phyloP scores from a whole-genome alignment of 371 early-diverging fungal species.

The Syncephalastrum sp. region DNA sequence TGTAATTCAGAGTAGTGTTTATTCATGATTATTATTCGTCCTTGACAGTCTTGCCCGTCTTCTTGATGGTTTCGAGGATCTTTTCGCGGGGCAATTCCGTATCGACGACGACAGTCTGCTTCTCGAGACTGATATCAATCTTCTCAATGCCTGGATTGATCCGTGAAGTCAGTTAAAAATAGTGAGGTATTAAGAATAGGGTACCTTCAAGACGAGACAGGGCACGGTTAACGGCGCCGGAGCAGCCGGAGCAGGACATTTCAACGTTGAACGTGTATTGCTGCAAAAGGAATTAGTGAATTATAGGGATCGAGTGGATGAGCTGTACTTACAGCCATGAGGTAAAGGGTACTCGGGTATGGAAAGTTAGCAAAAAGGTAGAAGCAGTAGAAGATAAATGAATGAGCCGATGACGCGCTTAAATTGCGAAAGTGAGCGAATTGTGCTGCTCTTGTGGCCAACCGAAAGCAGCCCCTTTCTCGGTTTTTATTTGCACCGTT shows the following conservation, averaged over 20 bases:
- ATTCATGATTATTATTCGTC: conserved; percentile 18
- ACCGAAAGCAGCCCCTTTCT: background rate
- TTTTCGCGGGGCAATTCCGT: conserved; percentile 49
- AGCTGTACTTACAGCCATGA: background rate
- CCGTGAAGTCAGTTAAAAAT: background rate
- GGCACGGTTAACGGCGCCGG: conserved; percentile 74
- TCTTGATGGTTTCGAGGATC: conserved; percentile 70
- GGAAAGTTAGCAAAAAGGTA: too few species aligned
- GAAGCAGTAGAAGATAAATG: background rate
- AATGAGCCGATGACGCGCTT: conserved; percentile 1
- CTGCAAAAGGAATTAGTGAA: conserved; percentile 11
- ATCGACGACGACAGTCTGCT: conserved; percentile 66
- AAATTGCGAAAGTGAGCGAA: background rate
- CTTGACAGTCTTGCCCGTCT: conserved; percentile 62
- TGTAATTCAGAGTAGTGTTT: conserved; percentile 1
- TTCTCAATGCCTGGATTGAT: conserved; percentile 43
- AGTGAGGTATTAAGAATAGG: background rate
- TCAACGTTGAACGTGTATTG: conserved; percentile 75
- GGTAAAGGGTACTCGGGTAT: too few species aligned
- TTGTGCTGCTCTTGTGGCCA: conserved; percentile 9
- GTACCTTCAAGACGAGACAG: conserved; percentile 61
- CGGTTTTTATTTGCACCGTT: background rate
- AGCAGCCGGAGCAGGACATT: conserved; percentile 86
- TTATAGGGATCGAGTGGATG: background rate
- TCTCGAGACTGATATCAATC: conserved; percentile 68